These are phyloP conservation scores for Russula brevipes DNA, from an alignment of 768 basidiomycete genomes.

Conservation along the genomic window DNA sequence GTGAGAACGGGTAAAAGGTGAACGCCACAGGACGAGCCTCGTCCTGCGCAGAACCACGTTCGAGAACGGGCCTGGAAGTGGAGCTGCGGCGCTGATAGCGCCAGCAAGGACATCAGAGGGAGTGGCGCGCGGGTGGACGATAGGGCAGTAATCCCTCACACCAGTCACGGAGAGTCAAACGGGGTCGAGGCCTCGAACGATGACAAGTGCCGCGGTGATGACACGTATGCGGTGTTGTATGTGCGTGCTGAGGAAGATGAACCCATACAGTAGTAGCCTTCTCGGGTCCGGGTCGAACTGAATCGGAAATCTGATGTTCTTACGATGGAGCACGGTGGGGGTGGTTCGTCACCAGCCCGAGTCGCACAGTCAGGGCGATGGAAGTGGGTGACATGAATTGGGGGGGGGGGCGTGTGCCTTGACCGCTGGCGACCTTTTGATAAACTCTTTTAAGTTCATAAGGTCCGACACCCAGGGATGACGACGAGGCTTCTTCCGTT, in stretches of 20 bases:
- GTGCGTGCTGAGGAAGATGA: background rate
- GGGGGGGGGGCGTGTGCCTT: background rate
- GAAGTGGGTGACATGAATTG: background rate
- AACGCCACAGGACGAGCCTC: background rate
- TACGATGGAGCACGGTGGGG: background rate
- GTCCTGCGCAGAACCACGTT: background rate
- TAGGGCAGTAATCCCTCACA: conserved; percentile 18
- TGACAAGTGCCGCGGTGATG: conserved; percentile 3
- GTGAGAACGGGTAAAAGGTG: background rate
- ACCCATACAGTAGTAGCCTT: background rate
- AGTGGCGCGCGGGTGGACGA: background rate
- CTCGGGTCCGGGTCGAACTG: too few species aligned
- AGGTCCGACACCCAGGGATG: background rate
- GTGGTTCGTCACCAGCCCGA: background rate
- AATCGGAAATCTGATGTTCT: background rate
- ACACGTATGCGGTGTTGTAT: background rate
- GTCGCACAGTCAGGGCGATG: background rate
- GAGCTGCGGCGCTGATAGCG: background rate
- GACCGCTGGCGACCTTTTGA: background rate
- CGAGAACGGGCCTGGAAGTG: conserved; percentile 7
- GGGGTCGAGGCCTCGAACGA: background rate
- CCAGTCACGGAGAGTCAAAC: background rate
- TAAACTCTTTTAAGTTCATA: background rate
- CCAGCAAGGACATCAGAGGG: background rate
- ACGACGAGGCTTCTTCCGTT: background rate